These are phyloP conservation scores for Suhomyces maxii DNA, from an alignment of 1,139 yeast species.

Conservation along the genomic window DNA sequence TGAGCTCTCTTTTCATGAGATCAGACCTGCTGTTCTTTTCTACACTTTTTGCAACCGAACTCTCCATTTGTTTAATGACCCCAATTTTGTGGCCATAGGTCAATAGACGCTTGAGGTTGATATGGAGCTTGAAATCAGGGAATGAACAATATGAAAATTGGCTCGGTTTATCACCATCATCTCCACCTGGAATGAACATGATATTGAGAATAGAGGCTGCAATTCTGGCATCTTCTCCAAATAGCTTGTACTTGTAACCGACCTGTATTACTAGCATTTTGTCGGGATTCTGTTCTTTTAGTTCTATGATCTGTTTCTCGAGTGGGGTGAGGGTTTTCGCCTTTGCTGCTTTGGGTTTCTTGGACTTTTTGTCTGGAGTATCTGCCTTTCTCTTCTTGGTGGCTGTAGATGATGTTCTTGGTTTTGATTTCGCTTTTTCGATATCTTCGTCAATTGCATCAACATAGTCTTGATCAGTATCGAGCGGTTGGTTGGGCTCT, in stretches of 20 bases:
- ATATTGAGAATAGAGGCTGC: conserved; percentile 70
- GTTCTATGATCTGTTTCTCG: conserved; percentile 70
- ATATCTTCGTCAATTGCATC: no score
- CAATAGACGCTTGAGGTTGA: conserved; percentile 69
- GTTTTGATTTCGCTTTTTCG: neutral
- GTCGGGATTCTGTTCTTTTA: conserved; percentile 61
- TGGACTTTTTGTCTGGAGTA: conserved; percentile 3
- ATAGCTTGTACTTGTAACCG: conserved; percentile 87
- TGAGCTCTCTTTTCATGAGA: conserved; percentile 66
- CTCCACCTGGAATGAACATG: conserved; percentile 67
- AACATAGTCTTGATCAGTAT: no score
- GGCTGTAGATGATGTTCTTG: neutral
- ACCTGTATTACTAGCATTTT: conserved; percentile 79
- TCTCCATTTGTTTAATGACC: conserved; percentile 81
- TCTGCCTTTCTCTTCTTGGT: neutral
- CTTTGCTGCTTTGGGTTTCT: neutral
- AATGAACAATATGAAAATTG: conserved; percentile 82
- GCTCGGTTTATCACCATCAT: conserved; percentile 43
- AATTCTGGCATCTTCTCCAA: conserved; percentile 76
- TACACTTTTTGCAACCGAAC: conserved; percentile 63
- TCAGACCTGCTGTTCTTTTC: conserved; percentile 46
- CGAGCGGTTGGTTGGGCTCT: no score
- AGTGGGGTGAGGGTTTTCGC: conserved; percentile 57
- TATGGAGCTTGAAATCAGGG: conserved; percentile 72
- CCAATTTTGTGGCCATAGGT: conserved; percentile 75